Conservation (phyloP, 768 basidiomycete species). For the Boletus rufocinnamomeus region DNA sequence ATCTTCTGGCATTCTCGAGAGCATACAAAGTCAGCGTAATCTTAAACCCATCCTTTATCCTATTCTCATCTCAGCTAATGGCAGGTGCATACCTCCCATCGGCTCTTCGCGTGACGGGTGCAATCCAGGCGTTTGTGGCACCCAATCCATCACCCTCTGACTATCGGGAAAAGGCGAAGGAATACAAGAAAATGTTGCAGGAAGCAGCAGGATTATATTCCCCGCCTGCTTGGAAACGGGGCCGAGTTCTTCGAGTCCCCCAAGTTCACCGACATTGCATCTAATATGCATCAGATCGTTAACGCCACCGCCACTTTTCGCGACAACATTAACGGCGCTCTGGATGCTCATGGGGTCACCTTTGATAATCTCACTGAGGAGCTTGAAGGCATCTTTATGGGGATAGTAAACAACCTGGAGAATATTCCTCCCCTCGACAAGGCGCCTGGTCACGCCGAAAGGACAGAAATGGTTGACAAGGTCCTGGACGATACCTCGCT, state of each 20-base stretch:
- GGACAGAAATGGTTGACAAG: no score
- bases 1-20: no score
- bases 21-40: slow-evolving; percentile 3
- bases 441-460: no score
- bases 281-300: slow-evolving; percentile 15
- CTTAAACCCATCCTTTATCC: not conserved
- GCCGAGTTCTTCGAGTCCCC: slow-evolving; percentile 3
- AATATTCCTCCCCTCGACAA: no score
- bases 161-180: slow-evolving; percentile 15
- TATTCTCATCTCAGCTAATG: not conserved
- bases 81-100: slow-evolving; percentile 5
- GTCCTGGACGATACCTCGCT: no score
- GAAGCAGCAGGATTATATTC: slow-evolving; percentile 5
- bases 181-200: slow-evolving; percentile 4
- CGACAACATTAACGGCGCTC: slow-evolving; percentile 5
- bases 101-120: not conserved
- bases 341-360: no score
- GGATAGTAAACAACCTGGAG: no score
- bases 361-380: slow-evolving; percentile 11
- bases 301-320: slow-evolving; percentile 15
- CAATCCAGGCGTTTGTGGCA: not conserved
- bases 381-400: slow-evolving; percentile 15
- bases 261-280: slow-evolving; percentile 4
- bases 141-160: not conserved
- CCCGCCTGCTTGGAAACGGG: slow-evolving; percentile 7